phyloP scores from a whole-genome alignment of 192 early-diverging fungal species.

The Coemansia sp. region DNA sequence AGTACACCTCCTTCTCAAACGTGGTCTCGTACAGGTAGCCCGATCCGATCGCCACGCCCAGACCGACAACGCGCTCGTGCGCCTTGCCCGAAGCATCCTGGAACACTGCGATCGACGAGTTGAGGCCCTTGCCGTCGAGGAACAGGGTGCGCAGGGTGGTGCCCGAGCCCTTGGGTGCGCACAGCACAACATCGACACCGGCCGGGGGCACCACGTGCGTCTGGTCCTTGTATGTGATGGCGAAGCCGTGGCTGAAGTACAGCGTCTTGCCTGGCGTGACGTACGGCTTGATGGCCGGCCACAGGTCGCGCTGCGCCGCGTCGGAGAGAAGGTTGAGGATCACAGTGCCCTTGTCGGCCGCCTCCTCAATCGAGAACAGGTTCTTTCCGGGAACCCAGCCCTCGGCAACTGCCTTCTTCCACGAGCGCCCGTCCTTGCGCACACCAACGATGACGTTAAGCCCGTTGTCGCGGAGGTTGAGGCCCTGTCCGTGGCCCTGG shows the following conservation, averaged over 20 bases:
- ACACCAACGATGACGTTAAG: constrained; percentile 95
- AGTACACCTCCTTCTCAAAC: constrained; percentile 95
- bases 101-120: constrained; percentile 93
- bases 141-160: constrained; percentile 93
- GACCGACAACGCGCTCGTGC: constrained; percentile 85
- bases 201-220: constrained; percentile 87
- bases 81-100: constrained; percentile 94
- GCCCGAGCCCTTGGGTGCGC: constrained; percentile 96
- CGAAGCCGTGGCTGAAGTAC: constrained; percentile 98
- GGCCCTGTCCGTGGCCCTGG: constrained; percentile 90
- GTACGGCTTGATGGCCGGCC: constrained; percentile 81
- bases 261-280: constrained; percentile 96
- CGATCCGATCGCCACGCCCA: constrained; percentile 92
- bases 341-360: constrained; percentile 84
- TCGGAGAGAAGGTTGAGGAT: constrained; percentile 95
- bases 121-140: constrained; percentile 95
- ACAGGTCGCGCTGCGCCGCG: constrained; percentile 91
- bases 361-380: constrained; percentile 91
- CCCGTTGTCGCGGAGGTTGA: constrained; percentile 95
- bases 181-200: constrained; percentile 93
- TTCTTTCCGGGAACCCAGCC: constrained; percentile 96
- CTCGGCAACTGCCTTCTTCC: constrained; percentile 87
- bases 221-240: constrained; percentile 88
- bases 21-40: constrained; percentile 98
- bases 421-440: constrained; percentile 85